Conservation (phyloP, 177 flowering plant species). For the Vitis hybrid region DNA sequence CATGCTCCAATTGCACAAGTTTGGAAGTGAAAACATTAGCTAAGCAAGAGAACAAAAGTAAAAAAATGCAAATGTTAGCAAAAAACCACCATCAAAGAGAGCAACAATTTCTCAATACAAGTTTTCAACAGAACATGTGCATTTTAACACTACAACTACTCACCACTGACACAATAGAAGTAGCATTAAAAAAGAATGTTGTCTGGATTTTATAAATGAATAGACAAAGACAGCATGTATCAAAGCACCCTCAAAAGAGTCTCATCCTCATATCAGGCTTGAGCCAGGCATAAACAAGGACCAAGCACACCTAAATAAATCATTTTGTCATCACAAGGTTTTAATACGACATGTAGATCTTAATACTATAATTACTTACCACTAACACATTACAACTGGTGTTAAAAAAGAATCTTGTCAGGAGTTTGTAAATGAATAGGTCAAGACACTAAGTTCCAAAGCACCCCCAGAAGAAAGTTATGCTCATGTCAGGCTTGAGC, state of each 20-base stretch:
- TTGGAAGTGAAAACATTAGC: slow-evolving; percentile 32
- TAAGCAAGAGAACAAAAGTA: slow-evolving; percentile 23
- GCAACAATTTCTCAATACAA: neutral
- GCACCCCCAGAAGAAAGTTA: no score
- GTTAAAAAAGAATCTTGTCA: no score
- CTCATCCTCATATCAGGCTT: neutral
- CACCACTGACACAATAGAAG: neutral
- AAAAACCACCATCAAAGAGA: slow-evolving; percentile 1
- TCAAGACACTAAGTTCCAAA: no score
- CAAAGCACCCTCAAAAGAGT: neutral
- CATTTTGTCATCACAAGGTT: neutral
- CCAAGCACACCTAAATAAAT: neutral
- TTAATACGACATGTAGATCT: no score
- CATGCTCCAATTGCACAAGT: slow-evolving; percentile 43
- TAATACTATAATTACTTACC: no score
- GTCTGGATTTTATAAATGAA: neutral
- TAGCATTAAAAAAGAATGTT: neutral
- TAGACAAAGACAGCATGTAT: no score
- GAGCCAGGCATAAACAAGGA: neutral
- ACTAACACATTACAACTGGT: no score
- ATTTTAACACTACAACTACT: neutral
- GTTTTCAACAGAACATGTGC: neutral
- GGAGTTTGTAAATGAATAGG: no score
- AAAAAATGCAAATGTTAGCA: slow-evolving; percentile 7
- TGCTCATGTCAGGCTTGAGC: no score